These are phyloP conservation scores for Vicia sativa DNA, from an alignment of 306 rosid genomes.

Conservation along the genomic window DNA sequence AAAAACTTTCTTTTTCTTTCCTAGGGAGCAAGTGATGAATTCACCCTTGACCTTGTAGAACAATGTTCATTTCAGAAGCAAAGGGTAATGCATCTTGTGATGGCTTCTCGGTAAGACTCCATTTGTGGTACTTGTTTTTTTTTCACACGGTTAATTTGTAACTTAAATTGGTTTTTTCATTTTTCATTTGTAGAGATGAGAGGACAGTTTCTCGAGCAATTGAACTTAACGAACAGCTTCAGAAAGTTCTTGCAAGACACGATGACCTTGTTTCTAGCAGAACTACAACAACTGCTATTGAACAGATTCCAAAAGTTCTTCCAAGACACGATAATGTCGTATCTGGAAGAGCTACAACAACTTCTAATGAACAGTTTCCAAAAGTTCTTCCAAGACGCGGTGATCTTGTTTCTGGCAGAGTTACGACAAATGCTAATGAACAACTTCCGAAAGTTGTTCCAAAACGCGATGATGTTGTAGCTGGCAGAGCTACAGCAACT, in stretches of 20 bases:
- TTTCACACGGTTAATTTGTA: slow-evolving; percentile 24
- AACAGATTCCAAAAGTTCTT: not conserved
- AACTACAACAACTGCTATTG: slow-evolving; percentile 45
- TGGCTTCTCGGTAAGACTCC: slow-evolving; percentile 85
- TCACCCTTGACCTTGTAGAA: slow-evolving; percentile 97
- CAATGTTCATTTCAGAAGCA: slow-evolving; percentile 97
- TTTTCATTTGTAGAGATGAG: slow-evolving; percentile 57
- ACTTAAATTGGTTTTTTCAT: slow-evolving; percentile 29
- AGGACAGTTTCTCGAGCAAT: slow-evolving; percentile 80
- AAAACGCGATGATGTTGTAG: slow-evolving; percentile 3
- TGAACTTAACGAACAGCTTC: slow-evolving; percentile 85
- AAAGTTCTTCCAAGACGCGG: slow-evolving; percentile 17
- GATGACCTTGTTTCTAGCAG: slow-evolving; percentile 76
- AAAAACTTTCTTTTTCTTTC: slow-evolving; percentile 11
- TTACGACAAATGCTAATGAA: slow-evolving; percentile 42
- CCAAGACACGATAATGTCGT: slow-evolving; percentile 38
- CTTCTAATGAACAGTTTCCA: slow-evolving; percentile 28
- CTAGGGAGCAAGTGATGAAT: slow-evolving; percentile 88
- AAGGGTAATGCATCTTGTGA: slow-evolving; percentile 88
- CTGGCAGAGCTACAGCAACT: slow-evolving; percentile 56
- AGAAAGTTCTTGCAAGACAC: slow-evolving; percentile 83
- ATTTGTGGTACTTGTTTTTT: slow-evolving; percentile 3
- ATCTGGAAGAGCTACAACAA: slow-evolving; percentile 56
- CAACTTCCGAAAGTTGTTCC: slow-evolving; percentile 2
- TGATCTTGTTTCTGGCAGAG: slow-evolving; percentile 42